Base-by-base conservation (phyloP, 495 filamentous ascomycete genomes). In the Aspergillus funiculosus region DNA sequence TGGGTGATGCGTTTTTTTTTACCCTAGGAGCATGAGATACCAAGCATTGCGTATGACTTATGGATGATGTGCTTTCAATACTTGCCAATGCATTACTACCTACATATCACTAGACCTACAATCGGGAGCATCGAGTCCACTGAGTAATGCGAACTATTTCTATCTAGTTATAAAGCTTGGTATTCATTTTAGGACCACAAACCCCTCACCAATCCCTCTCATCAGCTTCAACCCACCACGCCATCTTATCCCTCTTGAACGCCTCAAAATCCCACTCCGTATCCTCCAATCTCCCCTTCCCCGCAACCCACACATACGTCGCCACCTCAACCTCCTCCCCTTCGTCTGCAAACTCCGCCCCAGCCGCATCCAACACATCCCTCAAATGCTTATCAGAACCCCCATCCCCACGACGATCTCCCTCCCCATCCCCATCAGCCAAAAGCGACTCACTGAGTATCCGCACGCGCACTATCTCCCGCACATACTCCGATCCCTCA, bases 181-280 rank as follows among this genome's bases (percentile, higher is more conserved):
- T 31, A 15, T 29, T 22, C 25, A 20, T 26, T 30, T 40, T 29
- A n/a, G n/a, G n/a, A n/a, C n/a, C n/a, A n/a, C n/a, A n/a, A n/a
- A n/a, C n/a, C n/a, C n/a, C n/a, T 46, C 59, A 66, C 63, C 65
- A 68, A 36, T 71, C 58, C 28, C 57, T 56, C 50, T 74, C 67
- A 53, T 65, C 56, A 1, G 50, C 59, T 17, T 43, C 54, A 49
- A 74, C 56, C 75, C 74, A 77, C 59, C 64, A 69, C n/a, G 60
- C 53, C 71, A 89, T 59, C 67, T 85, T 87, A 48, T 87, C 79
- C 56, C 63, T 66, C 43, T 77, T 74, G 46, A 90, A 90, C 28
- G 79, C 74, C 43, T 83, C 80, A 66, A 85, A 85, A 65, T 92
- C 86, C 89, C 89, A 95, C 61, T 92, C 87, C 19, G 62, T 61